Base-by-base conservation (phyloP, 495 filamentous ascomycete genomes). In the Tirmania nivea region DNA sequence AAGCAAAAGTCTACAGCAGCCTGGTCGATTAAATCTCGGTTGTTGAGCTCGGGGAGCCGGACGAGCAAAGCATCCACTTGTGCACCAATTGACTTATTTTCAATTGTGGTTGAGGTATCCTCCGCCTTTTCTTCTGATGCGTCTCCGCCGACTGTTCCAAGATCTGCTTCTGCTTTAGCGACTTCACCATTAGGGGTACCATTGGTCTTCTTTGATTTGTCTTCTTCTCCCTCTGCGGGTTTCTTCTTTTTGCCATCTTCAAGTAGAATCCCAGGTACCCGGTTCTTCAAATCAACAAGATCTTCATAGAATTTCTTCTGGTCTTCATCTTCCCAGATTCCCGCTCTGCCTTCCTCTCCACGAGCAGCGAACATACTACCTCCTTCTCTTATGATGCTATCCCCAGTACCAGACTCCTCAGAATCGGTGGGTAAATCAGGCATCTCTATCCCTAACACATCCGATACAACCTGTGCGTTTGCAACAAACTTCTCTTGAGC, bases 311-410 rank as follows among this genome's bases (percentile, higher is more conserved):
- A 99, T 35, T 90, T 82, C 53, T 92, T 75, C 65, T 99, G 88
- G 47, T 99, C 90, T 61, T 96, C 90, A 59, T 99, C 90, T 69
- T 96, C 92, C 90, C 90, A 99, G 59, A 96, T 95, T 1, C 90
- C 90, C n/a, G 86, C 75, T 42, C 54, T 64, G 8, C 89, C 89
- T 56, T 95, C 90, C 57, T 99, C 92, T 1, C 86, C 85, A 34
- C 87, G 82, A 66, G 93, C 92, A 56, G 96, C 81, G 50, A 99
- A 78, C 17, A 90, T 93, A 59, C 96, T 96, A 1, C 80, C 77
- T 21, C 85, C 78, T 31, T 65, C 62, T 45, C 62, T 50, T 20
- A 65, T 65, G 31, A 65, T 65, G 52, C 56, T 64, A 60, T 80
- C 80, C 0, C 76, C 73, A 19, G 71, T 65, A 36, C 74, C 69